A percentile compares a stretch with the other conserved stretches of the same genome.
These are phyloP conservation scores for Psilocybe sp. DNA, from an alignment of 768 basidiomycete genomes.

Conservation along the genomic window DNA sequence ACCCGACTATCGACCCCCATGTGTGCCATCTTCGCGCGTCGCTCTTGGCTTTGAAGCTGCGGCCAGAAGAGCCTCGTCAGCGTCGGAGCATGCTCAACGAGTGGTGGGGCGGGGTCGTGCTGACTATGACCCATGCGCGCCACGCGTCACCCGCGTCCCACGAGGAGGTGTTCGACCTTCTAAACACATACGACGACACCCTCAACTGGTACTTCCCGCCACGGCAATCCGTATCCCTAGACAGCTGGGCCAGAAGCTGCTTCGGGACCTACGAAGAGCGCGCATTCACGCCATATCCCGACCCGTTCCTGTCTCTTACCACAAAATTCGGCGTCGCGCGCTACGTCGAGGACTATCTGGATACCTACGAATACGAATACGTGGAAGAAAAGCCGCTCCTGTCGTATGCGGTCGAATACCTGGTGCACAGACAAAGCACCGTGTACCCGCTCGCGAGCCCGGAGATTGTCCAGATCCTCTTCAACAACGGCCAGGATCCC, in stretches of 20 bases:
- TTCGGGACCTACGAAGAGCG: conserved; percentile 11
- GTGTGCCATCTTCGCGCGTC: conserved; percentile 1
- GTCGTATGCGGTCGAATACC: conserved; percentile 9
- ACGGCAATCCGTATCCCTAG: conserved; percentile 4
- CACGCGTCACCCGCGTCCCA: not conserved
- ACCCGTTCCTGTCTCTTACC: conserved; percentile 9
- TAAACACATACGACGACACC: conserved; percentile 10
- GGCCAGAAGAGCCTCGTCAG: conserved; percentile 1
- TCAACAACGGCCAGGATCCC: conserved; percentile 8
- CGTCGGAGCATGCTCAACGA: conserved; percentile 8
- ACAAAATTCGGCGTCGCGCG: conserved; percentile 6
- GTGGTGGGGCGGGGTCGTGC: conserved; percentile 7
- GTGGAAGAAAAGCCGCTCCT: conserved; percentile 8
- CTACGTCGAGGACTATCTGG: conserved; percentile 7
- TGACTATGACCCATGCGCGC: conserved; percentile 9
- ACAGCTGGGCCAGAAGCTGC: conserved; percentile 10
- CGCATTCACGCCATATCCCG: conserved; percentile 3
- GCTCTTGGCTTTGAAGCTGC: conserved; percentile 1
- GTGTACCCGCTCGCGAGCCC: conserved; percentile 9
- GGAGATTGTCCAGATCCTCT: conserved; percentile 2
- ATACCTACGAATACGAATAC: conserved; percentile 8
- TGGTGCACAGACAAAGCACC: conserved; percentile 7
- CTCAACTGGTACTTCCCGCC: conserved; percentile 11
- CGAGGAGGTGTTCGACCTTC: conserved; percentile 5
- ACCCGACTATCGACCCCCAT: conserved; percentile 1